Percentiles rank a stretch among this genome's conserved stretches.
Evolutionary conservation across 225 moss, liverwort and hornwort genomes (phyloP).

Genomic region (Straminergon stramineum): DNA sequence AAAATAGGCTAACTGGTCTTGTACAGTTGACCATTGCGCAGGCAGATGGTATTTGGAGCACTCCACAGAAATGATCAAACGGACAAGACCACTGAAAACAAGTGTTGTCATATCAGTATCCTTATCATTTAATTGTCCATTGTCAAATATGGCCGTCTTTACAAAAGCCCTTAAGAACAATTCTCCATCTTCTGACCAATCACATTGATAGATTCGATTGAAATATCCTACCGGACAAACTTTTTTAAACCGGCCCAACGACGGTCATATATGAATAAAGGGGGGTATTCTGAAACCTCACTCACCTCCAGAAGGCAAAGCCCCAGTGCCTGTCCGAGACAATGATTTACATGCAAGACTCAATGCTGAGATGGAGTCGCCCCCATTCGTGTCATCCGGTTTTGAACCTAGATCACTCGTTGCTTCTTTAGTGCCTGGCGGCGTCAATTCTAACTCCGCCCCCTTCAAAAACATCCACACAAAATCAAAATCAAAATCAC

Average conservation of each 20-base stretch:
- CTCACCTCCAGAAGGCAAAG: slow-evolving; percentile 21
- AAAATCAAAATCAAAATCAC: neutral
- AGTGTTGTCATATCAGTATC: neutral
- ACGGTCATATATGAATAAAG: neutral
- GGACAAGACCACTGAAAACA: neutral
- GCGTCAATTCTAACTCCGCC: slow-evolving; percentile 32
- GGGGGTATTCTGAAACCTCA: neutral
- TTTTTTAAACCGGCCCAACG: neutral
- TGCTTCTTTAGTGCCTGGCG: slow-evolving; percentile 30
- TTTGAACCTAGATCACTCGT: slow-evolving; percentile 10
- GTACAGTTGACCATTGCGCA: neutral
- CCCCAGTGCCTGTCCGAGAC: neutral
- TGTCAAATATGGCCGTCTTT: neutral
- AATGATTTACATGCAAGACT: slow-evolving; percentile 21
- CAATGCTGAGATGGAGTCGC: slow-evolving; percentile 19
- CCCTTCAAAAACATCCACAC: slow-evolving; percentile 15
- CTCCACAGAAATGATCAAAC: neutral
- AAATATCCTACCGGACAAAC: no score
- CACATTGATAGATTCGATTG: neutral
- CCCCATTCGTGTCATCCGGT: slow-evolving; percentile 2
- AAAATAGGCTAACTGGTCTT: neutral
- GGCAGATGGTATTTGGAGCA: neutral
- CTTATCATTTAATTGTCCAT: neutral
- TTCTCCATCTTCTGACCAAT: neutral
- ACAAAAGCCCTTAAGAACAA: neutral